Conservation (phyloP, 73 alveolate species). For the Paraurostyla sp. region DNA sequence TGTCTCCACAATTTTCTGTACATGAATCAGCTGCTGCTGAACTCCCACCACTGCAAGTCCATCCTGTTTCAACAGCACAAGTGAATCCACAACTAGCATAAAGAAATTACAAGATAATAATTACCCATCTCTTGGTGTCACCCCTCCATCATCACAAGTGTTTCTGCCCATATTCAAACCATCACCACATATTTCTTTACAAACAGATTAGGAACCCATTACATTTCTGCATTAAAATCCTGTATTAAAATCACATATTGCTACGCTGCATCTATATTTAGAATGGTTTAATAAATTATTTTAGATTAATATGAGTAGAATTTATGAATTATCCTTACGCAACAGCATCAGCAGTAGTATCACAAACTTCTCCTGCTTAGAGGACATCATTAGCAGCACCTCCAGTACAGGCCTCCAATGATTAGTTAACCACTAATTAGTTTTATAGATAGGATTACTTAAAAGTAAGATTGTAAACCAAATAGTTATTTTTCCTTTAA, state of each 20-base stretch:
- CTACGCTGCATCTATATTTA: conserved; percentile 23
- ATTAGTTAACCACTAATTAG: too few relatives aligned
- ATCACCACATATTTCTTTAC: conserved; percentile 49
- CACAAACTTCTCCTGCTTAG: conserved; percentile 27
- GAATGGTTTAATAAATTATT: not conserved
- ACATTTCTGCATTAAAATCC: not conserved
- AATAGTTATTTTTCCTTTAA: too few relatives aligned
- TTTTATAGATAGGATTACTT: too few relatives aligned
- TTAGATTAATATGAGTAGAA: too few relatives aligned
- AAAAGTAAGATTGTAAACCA: too few relatives aligned
- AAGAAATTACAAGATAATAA: conserved; percentile 1
- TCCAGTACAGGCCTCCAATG: not conserved
- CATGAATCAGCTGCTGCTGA: conserved; percentile 22
- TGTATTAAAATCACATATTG: not conserved
- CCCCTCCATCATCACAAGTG: conserved; percentile 44
- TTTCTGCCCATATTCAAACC: conserved; percentile 39
- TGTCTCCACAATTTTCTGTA: conserved; percentile 68
- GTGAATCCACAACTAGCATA: conserved; percentile 64
- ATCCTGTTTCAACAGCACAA: conserved; percentile 72
- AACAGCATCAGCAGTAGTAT: conserved; percentile 20
- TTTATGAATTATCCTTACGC: too few relatives aligned
- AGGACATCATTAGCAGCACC: not conserved
- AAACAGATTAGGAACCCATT: not conserved
- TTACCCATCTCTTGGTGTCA: conserved; percentile 4
- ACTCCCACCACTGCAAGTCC: conserved; percentile 70